These are phyloP conservation scores for Tagetes patula DNA, from an alignment of 129 eudicot species.

Conservation along the genomic window DNA sequence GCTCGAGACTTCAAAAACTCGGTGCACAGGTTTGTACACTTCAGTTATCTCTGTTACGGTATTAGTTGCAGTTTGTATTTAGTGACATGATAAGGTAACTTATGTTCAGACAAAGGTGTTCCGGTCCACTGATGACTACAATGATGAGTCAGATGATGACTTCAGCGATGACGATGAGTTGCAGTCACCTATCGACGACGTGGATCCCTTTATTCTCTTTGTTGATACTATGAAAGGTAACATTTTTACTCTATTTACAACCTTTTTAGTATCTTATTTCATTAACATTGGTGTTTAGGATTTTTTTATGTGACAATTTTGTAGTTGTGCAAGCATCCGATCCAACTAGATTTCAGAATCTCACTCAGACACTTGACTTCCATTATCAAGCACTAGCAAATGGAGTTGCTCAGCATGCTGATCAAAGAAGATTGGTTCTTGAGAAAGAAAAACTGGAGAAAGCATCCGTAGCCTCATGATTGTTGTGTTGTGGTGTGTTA, in stretches of 20 bases:
- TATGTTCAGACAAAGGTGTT: slow-evolving; percentile 70
- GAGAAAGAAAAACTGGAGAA: slow-evolving; percentile 83
- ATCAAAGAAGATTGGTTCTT: slow-evolving; percentile 64
- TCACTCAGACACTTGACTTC: slow-evolving; percentile 75
- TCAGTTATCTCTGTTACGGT: background rate
- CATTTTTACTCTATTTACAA: background rate
- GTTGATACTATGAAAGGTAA: slow-evolving; percentile 81
- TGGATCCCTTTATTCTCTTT: slow-evolving; percentile 88
- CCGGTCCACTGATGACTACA: slow-evolving; percentile 60
- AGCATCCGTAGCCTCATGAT: slow-evolving; percentile 53
- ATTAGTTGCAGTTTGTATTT: background rate
- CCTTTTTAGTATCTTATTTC: background rate
- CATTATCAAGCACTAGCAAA: slow-evolving; percentile 85
- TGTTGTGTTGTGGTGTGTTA: background rate
- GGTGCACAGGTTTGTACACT: slow-evolving; percentile 71
- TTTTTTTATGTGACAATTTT: background rate
- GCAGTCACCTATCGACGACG: slow-evolving; percentile 95
- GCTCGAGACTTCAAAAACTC: slow-evolving; percentile 57
- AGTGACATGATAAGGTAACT: background rate
- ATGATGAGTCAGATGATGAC: slow-evolving; percentile 80
- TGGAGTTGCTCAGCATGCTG: slow-evolving; percentile 93
- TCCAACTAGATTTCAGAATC: slow-evolving; percentile 74
- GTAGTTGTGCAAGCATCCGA: slow-evolving; percentile 81
- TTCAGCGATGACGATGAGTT: slow-evolving; percentile 83
- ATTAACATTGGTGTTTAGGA: background rate